Evolutionary conservation across 176 grass and related monocot genomes (phyloP).

Genomic region (Olyra latifolia): DNA sequence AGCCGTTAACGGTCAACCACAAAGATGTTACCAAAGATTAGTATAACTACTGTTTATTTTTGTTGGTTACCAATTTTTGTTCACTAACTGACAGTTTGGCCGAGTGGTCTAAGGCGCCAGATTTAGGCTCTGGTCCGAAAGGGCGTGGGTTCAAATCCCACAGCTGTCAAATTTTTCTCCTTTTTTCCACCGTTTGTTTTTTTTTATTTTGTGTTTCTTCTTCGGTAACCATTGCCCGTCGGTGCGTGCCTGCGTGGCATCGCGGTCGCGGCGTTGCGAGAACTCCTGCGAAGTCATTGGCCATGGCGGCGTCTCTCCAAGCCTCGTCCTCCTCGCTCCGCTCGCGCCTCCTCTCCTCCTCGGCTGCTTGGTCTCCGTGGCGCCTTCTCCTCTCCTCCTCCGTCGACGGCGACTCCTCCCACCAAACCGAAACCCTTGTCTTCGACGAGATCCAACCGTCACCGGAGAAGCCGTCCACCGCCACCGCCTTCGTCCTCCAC

Average conservation of each 20-base stretch:
- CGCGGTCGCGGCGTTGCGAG: not conserved
- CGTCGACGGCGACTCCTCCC: slow-evolving; percentile 26
- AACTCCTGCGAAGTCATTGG: slow-evolving; percentile 9
- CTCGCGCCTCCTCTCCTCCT: slow-evolving; percentile 35
- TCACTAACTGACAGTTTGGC: slow-evolving; percentile 98
- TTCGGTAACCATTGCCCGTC: not conserved
- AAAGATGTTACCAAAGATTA: too few species aligned
- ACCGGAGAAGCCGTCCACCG: slow-evolving; percentile 47
- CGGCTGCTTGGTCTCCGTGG: slow-evolving; percentile 32
- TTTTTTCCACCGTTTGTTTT: not conserved
- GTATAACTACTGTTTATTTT: too few species aligned
- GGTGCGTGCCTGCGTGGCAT: not conserved
- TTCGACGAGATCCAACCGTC: slow-evolving; percentile 85
- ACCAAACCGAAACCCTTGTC: slow-evolving; percentile 67
- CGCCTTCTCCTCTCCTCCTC: slow-evolving; percentile 51
- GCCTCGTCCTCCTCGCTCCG: slow-evolving; percentile 54
- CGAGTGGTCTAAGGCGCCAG: slow-evolving; percentile 99
- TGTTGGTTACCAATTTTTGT: too few species aligned
- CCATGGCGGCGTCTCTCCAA: slow-evolving; percentile 62
- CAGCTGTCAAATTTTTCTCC: slow-evolving; percentile 39
- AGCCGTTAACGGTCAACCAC: too few species aligned
- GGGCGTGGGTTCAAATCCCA: slow-evolving; percentile 99
- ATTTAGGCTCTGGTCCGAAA: slow-evolving; percentile 99
- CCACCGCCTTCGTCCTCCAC: slow-evolving; percentile 87
- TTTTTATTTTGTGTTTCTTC: not conserved